Percentiles rank a stretch among this genome's conserved stretches.
These are phyloP conservation scores for Microsporum canis DNA, from an alignment of 2,329 filamentous ascomycete genomes.

Conservation along the genomic window DNA sequence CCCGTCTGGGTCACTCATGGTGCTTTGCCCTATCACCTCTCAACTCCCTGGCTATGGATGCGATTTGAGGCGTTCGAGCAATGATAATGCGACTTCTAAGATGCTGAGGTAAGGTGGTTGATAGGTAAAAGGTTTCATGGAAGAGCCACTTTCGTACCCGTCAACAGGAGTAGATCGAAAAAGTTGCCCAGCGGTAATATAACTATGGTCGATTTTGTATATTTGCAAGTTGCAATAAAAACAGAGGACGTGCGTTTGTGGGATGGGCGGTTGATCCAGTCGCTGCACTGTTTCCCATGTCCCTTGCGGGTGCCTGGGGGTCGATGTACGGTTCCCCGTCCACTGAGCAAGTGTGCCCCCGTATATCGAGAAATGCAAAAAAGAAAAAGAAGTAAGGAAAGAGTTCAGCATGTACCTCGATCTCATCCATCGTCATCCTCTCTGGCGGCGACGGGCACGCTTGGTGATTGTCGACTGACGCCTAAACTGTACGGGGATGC, in stretches of 20 bases:
- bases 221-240: neutral
- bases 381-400: neutral
- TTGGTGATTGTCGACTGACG: conserved; percentile 1
- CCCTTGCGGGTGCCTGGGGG: conserved; percentile 9
- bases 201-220: neutral
- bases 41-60: neutral
- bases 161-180: conserved; percentile 1
- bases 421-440: neutral
- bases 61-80: conserved; percentile 1
- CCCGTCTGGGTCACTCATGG: conserved; percentile 1
- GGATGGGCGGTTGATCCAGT: neutral
- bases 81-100: neutral
- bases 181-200: conserved; percentile 2
- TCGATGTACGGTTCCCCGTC: conserved; percentile 8
- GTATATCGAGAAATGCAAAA: neutral
- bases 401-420: neutral
- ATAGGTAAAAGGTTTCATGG: conserved; percentile 1
- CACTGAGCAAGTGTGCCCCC: conserved; percentile 5
- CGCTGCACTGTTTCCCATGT: neutral
- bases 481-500: neutral
- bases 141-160: conserved; percentile 3
- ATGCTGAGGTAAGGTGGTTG: neutral
- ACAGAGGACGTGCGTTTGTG: neutral
- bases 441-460: neutral
- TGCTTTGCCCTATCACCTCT: neutral